Base-by-base conservation (phyloP, 139 green algal species). In the Penium margaritaceum region DNA sequence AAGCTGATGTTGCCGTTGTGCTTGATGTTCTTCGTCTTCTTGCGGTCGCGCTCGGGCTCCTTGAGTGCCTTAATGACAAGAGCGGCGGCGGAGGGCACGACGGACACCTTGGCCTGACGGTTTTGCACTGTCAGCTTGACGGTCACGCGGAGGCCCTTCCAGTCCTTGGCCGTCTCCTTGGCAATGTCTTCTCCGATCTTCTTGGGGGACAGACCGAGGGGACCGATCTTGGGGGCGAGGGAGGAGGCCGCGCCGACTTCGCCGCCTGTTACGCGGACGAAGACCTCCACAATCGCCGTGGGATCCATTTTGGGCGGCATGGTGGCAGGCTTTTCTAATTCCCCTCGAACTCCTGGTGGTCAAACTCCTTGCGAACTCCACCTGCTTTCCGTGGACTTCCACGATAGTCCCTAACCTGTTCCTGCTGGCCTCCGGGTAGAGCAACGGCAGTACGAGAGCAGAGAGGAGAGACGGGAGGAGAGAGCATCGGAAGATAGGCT, bases 151-250 rank as follows among this genome's bases (percentile, higher is more conserved):
- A 98, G 90, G 43, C 94, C 95, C 84, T 95, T 96, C 94, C 95
- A 99, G 63, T 99, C 95, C 87, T 98, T 98, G 60, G 85, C 87
- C 30, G 95, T 99, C 82, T 96, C 93, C 90, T 98, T 98, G 77
- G 95, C 95, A 85, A 99, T 98, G 72, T 99, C 94, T 82, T 99
- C 95, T 88, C 94, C 94, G 83, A 98, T 90, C 90, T 99, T 99
- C 88, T 99, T 99, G 57, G 95, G 95, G 29, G 95, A 98, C 54
- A 99, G 89, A 89, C 95, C 95, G 63, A 99, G 90, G 37, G 95
- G 95, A 86, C 95, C 95, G 71, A 99, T 97, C 89, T 99, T 99
- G 35, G 95, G 95, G 19, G 95, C 95, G 12, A 99, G 85, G 0
- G 95, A 98, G 3, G 92, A 98, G 27, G 95, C 95, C 51, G 95